Evolutionary conservation across 2,329 filamentous ascomycete genomes (phyloP), one percentile per base, ranked within the genome.

Genomic region (Sarocladium kiliense): DNA sequence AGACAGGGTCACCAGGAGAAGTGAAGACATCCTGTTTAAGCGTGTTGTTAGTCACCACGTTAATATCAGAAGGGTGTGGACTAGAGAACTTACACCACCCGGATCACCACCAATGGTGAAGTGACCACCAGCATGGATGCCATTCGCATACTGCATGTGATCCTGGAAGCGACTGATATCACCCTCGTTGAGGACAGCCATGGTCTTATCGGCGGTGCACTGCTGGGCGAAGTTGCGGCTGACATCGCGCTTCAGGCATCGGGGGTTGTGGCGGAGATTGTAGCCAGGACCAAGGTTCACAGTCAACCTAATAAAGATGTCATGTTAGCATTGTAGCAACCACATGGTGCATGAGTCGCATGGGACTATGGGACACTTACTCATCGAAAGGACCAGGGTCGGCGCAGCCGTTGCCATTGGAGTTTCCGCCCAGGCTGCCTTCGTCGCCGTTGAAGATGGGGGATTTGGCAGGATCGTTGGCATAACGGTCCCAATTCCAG

Each of bases 361-460:
- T n/a, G n/a, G n/a, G n/a, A n/a, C n/a, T n/a, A n/a, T 39, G 7
- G 36, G 36, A 6, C 7, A 44, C 32, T 27, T 53, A 53, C 50
- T 53, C 34, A 14, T 53, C 21, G n/a, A 53, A 53, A 18, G 50
- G 50, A 39, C 50, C 50, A 14, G 32, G 23, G 3, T 5, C 18
- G 11, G 50, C 50, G 30, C 50, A 53, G 50, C 50, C 34, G 25
- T 27, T 19, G 21, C 19, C 23, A 9, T 39, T n/a, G 30, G 50
- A 53, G 34, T 41, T 53, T 3, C 50, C 50, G 23, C 50, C 50
- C 10, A 53, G 34, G 18, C 50, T 53, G 50, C 26, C 23, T 12
- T 30, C 32, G 50, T 19, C 23, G n/a, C 78, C 77, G 58, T 80
- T 75, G 57, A 78, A 79, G 54, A 80, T 64, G 11, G 75, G 66